Base-by-base conservation (phyloP, 441 rosid genomes). In the Dalechampia spathulata region DNA sequence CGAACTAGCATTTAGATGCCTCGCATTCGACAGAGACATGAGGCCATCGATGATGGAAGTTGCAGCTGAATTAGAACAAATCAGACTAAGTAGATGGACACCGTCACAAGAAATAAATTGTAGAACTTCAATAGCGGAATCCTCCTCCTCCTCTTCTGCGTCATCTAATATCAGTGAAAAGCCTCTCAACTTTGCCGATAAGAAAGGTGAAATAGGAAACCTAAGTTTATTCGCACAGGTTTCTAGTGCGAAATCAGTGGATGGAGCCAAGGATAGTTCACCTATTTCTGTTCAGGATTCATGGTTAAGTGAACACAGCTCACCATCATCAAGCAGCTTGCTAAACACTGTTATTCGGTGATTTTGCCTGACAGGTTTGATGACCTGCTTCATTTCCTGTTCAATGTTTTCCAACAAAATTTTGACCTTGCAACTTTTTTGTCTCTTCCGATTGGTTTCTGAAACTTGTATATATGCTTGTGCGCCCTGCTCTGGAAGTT, bases 41-140 rank as follows among this genome's bases (percentile, higher is more conserved):
- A 80, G 99, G 65, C 99, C 99, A 0, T 73, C 90, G 15, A 89
- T 92, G 96, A 72, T 44, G 46, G 96, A 92, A 71, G 90, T 89
- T 23, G 96, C 87, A 1, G 76, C 70, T 15, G 96, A 86, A 68
- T 65, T 92, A n/a, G 90, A 85, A 36, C 77, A 69, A 62, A 72
- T 92, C 61, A 60, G 79, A 57, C 61, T 58, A 23, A 67, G 78
- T 13, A 67, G 69, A 67, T 73, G 78, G 78, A 66, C 39, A 7
- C 52, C 72, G 28, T 37, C 62, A 4, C 77, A 62, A 40, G 78
- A 58, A 40, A 61, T 42, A 19, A 57, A 40, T 41, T 41, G 10
- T 55, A 52, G 27, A 52, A 37, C 65, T 53, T 50, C 70, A 44
- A 34, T 64, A 10, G 76, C 45, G 27, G 21, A 46, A 13, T 27